Evolutionary conservation across 1,284 basidiomycete species (phyloP).

Genomic region (Golubevia sp.): DNA sequence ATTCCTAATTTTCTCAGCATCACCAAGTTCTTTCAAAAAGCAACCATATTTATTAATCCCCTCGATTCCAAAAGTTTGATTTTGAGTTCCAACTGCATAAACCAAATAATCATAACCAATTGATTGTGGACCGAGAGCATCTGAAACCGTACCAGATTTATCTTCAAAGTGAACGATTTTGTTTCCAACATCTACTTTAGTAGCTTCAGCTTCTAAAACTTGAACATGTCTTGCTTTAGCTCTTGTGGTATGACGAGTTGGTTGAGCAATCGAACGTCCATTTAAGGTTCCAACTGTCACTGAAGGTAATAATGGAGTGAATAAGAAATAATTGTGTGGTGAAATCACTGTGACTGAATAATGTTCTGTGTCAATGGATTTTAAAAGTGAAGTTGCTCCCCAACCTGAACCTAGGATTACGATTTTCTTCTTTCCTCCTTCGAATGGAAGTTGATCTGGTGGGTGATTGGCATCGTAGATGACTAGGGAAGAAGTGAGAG

Average conservation of each 20-base stretch:
- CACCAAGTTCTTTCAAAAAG: constrained; percentile 54
- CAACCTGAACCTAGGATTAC: constrained; percentile 51
- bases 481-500: background rate
- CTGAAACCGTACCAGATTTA: constrained; percentile 1
- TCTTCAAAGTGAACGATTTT: constrained; percentile 55
- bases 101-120: constrained; percentile 59
- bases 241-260: constrained; percentile 45
- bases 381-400: constrained; percentile 45
- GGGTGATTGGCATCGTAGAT: constrained; percentile 45
- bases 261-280: constrained; percentile 50
- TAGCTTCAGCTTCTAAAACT: constrained; percentile 51
- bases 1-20: constrained; percentile 45
- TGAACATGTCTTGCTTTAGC: constrained; percentile 52
- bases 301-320: constrained; percentile 50
- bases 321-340: constrained; percentile 52
- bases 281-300: constrained; percentile 15
- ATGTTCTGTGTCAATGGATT: constrained; percentile 48
- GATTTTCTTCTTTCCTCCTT: constrained; percentile 50
- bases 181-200: constrained; percentile 44
- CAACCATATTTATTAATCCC: constrained; percentile 50
- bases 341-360: constrained; percentile 55
- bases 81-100: constrained; percentile 48
- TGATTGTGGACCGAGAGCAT: constrained; percentile 3
- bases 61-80: constrained; percentile 53
- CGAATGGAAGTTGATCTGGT: constrained; percentile 44